Percentiles rank a stretch among this genome's conserved stretches.
phyloP scores from a whole-genome alignment of 139 green algal species.

The Eudorina sp. region DNA sequence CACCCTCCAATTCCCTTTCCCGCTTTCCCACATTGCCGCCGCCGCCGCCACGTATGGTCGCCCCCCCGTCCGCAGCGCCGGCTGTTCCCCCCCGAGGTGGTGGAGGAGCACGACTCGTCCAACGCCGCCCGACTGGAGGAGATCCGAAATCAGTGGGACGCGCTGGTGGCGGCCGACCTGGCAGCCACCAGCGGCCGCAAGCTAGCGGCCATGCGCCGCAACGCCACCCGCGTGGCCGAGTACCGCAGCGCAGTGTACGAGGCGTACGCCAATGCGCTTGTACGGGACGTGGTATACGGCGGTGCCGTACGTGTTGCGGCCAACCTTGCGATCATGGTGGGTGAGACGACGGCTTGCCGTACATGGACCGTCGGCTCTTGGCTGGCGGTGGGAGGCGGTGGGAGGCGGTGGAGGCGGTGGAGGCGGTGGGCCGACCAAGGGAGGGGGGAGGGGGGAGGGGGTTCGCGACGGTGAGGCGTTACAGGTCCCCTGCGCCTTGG shows the following conservation, averaged over 20 bases:
- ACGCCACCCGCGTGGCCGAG: background rate
- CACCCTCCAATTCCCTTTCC: no score
- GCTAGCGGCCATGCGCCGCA: constrained; percentile 16
- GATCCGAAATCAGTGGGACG: constrained; percentile 54
- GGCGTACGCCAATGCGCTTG: constrained; percentile 50
- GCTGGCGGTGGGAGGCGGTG: background rate
- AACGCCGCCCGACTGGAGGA: constrained; percentile 46
- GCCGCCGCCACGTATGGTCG: no score
- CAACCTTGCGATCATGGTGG: constrained; percentile 45
- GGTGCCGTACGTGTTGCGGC: constrained; percentile 26
- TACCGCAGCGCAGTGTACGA: constrained; percentile 41
- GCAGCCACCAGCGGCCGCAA: constrained; percentile 18
- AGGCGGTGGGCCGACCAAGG: background rate
- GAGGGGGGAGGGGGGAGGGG: background rate
- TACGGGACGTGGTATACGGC: constrained; percentile 53
- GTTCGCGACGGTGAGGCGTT: background rate
- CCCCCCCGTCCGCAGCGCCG: constrained; percentile 39
- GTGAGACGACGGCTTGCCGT: no score
- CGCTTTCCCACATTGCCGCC: no score
- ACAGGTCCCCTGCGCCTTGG: no score
- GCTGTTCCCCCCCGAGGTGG: constrained; percentile 55
- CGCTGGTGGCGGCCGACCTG: constrained; percentile 44
- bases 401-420: background rate
- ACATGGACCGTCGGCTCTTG: no score
- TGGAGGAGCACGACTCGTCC: constrained; percentile 46